Percentiles rank a stretch among this genome's conserved stretches.
These are phyloP conservation scores for Triangularia setosa DNA, from an alignment of 2,329 filamentous ascomycete species.

Conservation along the genomic window DNA sequence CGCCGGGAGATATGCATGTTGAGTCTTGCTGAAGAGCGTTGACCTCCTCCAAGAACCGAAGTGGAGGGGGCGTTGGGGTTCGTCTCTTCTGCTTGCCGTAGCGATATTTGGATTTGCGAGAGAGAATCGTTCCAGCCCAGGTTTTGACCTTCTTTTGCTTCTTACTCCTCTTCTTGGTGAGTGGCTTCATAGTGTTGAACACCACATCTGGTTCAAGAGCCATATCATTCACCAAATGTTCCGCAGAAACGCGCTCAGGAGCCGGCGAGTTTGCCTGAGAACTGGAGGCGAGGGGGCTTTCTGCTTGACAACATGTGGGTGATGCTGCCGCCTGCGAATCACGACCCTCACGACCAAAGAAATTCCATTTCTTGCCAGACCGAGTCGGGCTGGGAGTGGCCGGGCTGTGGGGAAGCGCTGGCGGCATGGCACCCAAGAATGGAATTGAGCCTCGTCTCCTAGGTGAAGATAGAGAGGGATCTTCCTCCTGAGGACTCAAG, in stretches of 20 bases:
- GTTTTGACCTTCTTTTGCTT: slow-evolving; percentile 70
- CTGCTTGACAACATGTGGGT: slow-evolving; percentile 44
- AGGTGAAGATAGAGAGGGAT: slow-evolving; percentile 34
- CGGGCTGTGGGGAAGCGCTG: slow-evolving; percentile 33
- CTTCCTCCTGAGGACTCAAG: slow-evolving; percentile 34
- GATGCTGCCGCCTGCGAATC: slow-evolving; percentile 50
- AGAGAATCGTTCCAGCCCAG: slow-evolving; percentile 66
- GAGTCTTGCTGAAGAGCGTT: slow-evolving; percentile 28
- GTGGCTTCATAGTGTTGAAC: slow-evolving; percentile 25
- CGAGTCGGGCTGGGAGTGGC: slow-evolving; percentile 48
- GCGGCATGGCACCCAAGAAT: slow-evolving; percentile 43
- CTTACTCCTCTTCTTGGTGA: slow-evolving; percentile 32
- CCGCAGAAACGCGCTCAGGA: slow-evolving; percentile 33
- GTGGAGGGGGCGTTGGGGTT: slow-evolving; percentile 46
- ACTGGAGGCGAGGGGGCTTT: slow-evolving; percentile 45
- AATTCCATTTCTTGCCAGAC: slow-evolving; percentile 56
- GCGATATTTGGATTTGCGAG: slow-evolving; percentile 54
- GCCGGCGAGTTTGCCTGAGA: slow-evolving; percentile 31
- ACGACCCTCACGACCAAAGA: slow-evolving; percentile 59
- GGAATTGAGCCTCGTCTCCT: slow-evolving; percentile 59
- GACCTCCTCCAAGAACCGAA: slow-evolving; percentile 29
- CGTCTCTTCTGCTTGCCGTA: slow-evolving; percentile 41
- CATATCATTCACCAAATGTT: slow-evolving; percentile 34
- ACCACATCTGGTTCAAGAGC: slow-evolving; percentile 24
- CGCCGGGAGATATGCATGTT: slow-evolving; percentile 27